Evolutionary conservation across 2,329 filamentous ascomycete species (phyloP), one percentile per base, ranked within the genome.

Genomic region (Simplicillium sp.): DNA sequence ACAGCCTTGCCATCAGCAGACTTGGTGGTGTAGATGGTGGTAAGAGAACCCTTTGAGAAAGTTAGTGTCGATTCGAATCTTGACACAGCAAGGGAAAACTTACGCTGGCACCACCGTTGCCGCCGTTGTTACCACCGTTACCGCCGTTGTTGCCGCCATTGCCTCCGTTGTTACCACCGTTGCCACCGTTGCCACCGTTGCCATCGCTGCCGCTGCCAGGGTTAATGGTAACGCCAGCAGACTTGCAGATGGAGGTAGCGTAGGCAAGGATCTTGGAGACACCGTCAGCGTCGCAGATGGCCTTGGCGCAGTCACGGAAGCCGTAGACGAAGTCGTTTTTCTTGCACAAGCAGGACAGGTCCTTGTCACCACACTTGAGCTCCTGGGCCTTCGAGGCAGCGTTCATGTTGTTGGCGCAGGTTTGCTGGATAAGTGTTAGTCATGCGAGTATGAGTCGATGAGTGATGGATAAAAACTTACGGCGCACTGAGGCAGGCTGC

Each of bases 341-440:
- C 43, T 52, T 50, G 62, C 71, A 75, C 12, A 74, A 61, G 56
- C 71, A 75, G 37, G 51, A 49, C 34, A 61, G 29, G 45, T 72
- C 68, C 33, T 52, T 53, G 41, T 50, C 44, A 7, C 45, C 42
- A 59, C 75, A 79, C 44, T 65, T 64, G 29, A 77, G 65, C 39
- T 64, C 54, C 29, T 47, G 28, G 36, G 63, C 63, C 59, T 70
- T 62, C 43, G 40, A 50, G n/a, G 51, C 47, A 37, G 55, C 51
- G 34, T 68, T 48, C 71, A 79, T 75, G 62, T 71, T 71, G 52
- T 52, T 56, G 47, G 67, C 60, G 49, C 74, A 78, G 33, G 51
- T 59, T 52, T 57, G 60, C 73, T 77, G 42, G n/a, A 43, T 25
- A 37, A 13, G 9, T 16, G 40, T 53, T 25, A 55, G 47, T 11